phyloP scores from a whole-genome alignment of 352 stramenopile species.

The Lagenidium giganteum region DNA sequence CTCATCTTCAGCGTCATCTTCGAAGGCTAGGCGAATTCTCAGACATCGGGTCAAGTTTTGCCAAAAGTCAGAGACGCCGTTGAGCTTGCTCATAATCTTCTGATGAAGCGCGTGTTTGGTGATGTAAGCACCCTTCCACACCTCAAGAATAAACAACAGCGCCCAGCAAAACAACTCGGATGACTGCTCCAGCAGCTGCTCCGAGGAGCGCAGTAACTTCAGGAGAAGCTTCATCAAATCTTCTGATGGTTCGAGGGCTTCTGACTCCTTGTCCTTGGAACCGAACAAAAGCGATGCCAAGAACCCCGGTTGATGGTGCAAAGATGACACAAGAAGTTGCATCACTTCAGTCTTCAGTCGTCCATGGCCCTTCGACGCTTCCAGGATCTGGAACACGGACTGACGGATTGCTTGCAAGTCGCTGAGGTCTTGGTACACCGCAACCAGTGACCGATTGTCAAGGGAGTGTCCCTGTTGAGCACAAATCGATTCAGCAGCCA shows the following conservation, averaged over 20 bases:
- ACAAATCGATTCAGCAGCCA: too few species aligned
- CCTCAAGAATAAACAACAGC: slow-evolving; percentile 45
- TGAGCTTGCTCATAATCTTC: slow-evolving; percentile 38
- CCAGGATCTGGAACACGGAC: slow-evolving; percentile 32
- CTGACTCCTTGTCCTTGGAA: slow-evolving; percentile 9
- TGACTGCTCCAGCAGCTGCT: slow-evolving; percentile 46
- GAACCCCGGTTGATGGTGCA: slow-evolving; percentile 60
- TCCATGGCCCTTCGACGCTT: slow-evolving; percentile 16
- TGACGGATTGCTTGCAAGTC: slow-evolving; percentile 35
- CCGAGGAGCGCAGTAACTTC: slow-evolving; percentile 47
- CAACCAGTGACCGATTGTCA: slow-evolving; percentile 36
- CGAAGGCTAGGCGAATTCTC: slow-evolving; percentile 50
- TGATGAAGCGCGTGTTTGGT: slow-evolving; percentile 29
- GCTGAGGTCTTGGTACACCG: slow-evolving; percentile 37
- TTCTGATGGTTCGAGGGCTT: slow-evolving; percentile 16
- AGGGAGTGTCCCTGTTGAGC: too few species aligned
- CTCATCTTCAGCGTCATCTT: slow-evolving; percentile 28
- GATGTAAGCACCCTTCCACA: slow-evolving; percentile 48
- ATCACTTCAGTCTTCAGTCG: slow-evolving; percentile 36
- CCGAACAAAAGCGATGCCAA: slow-evolving; percentile 50
- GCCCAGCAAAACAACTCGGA: slow-evolving; percentile 57
- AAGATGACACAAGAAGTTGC: slow-evolving; percentile 40
- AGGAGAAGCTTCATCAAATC: slow-evolving; percentile 36
- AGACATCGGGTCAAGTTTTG: slow-evolving; percentile 48
- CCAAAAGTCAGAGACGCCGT: slow-evolving; percentile 41